These are phyloP conservation scores for Trichoderma pleuroti DNA, from an alignment of 2,329 filamentous ascomycete species.

Conservation along the genomic window DNA sequence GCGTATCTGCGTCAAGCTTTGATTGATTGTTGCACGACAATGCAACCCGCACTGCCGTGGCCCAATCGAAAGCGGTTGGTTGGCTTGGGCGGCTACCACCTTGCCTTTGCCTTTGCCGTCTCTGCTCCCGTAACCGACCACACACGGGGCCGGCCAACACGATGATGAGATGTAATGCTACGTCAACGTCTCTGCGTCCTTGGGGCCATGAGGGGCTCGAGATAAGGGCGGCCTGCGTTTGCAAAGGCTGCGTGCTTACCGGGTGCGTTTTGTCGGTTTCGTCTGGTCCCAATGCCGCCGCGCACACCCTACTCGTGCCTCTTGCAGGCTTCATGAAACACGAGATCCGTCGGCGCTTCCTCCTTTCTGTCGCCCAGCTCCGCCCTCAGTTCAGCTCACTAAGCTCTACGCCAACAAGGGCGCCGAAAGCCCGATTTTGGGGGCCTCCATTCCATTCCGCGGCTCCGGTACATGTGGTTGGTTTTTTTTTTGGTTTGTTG, in stretches of 20 bases:
- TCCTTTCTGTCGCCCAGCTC: background rate
- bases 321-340: background rate
- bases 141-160: background rate
- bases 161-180: background rate
- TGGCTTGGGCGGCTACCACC: background rate
- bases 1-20: slow-evolving; percentile 4
- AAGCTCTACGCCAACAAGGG: background rate
- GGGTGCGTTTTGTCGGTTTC: background rate
- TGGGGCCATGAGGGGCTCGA: background rate
- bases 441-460: slow-evolving; percentile 7
- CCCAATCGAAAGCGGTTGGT: background rate
- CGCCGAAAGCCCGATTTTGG: background rate
- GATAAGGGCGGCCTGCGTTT: background rate
- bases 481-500: background rate
- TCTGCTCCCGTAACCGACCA: no score
- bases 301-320: background rate
- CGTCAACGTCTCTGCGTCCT: background rate
- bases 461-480: background rate
- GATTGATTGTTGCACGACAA: slow-evolving; percentile 2
- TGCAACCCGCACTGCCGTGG: slow-evolving; percentile 1
- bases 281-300: background rate
- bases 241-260: slow-evolving; percentile 1
- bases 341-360: background rate
- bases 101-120: no score
- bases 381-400: background rate